phyloP scores from a whole-genome alignment of 1,284 basidiomycete species.

The Stereum hirsutum region DNA sequence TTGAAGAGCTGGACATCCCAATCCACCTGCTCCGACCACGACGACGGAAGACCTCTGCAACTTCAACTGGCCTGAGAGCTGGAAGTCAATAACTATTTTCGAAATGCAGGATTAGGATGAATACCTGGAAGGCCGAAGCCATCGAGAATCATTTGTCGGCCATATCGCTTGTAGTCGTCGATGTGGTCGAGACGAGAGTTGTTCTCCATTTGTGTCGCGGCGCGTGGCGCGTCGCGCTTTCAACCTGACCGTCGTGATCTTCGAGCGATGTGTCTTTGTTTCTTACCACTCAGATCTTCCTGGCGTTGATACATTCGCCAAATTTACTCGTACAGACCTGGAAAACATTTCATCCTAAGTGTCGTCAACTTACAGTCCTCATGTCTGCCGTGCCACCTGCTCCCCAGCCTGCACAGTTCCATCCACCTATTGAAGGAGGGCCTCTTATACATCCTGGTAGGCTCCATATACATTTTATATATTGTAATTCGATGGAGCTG shows the following conservation, averaged over 20 bases:
- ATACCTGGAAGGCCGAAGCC: constrained; percentile 79
- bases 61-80: constrained; percentile 71
- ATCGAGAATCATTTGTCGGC: constrained; percentile 94
- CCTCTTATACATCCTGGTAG: constrained; percentile 12
- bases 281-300: not conserved
- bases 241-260: not conserved
- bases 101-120: constrained; percentile 2
- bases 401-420: constrained; percentile 1
- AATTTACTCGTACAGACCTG: not conserved
- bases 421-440: constrained; percentile 8
- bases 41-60: constrained; percentile 70
- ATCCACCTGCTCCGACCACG: constrained; percentile 91
- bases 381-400: not conserved
- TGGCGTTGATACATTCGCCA: no score
- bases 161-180: constrained; percentile 85
- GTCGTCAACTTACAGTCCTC: not conserved
- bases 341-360: not conserved
- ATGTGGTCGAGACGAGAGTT: constrained; percentile 27
- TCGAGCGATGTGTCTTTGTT: not conserved
- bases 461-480: not conserved
- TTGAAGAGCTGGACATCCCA: constrained; percentile 93
- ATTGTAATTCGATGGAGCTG: no score
- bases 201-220: not conserved
- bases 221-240: not conserved
- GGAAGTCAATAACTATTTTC: not conserved